phyloP scores from a whole-genome alignment of 768 basidiomycete genomes.

The Albatrellus ellisii region DNA sequence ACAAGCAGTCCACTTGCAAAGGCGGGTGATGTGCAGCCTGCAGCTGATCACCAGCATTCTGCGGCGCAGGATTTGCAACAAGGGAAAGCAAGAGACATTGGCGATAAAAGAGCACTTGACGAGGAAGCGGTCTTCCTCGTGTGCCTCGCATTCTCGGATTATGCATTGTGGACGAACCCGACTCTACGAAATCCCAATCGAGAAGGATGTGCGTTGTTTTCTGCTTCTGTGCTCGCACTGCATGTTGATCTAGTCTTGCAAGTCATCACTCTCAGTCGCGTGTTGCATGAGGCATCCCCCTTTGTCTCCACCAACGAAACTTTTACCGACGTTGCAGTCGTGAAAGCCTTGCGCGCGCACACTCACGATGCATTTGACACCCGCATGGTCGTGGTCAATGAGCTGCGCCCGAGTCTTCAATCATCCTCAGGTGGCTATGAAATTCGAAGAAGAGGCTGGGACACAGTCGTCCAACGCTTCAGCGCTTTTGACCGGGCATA shows the following conservation, averaged over 20 bases:
- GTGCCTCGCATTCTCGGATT: conserved; percentile 54
- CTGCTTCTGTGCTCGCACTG: not conserved
- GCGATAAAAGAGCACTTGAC: conserved; percentile 10
- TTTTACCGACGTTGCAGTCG: conserved; percentile 32
- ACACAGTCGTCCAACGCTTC: conserved; percentile 13
- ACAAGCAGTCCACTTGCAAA: not conserved
- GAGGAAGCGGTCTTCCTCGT: conserved; percentile 39
- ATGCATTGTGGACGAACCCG: conserved; percentile 50
- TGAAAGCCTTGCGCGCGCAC: conserved; percentile 45
- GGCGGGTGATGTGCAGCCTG: not conserved
- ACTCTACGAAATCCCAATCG: conserved; percentile 36
- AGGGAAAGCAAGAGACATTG: not conserved
- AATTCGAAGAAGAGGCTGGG: conserved; percentile 42
- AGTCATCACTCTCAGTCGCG: conserved; percentile 26
- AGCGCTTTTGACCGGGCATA: conserved; percentile 24
- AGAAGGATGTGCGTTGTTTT: conserved; percentile 35
- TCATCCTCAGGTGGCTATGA: conserved; percentile 45
- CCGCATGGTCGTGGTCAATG: conserved; percentile 40
- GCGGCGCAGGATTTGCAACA: not conserved
- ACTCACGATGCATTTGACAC: conserved; percentile 38
- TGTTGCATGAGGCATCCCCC: conserved; percentile 36
- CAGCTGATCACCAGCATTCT: not conserved
- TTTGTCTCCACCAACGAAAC: too few species aligned
- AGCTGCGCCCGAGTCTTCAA: conserved; percentile 11
- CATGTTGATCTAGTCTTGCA: conserved; percentile 13